These are phyloP conservation scores for Aegilops bicornis DNA, from an alignment of 176 grass and related monocot species.

Conservation along the genomic window DNA sequence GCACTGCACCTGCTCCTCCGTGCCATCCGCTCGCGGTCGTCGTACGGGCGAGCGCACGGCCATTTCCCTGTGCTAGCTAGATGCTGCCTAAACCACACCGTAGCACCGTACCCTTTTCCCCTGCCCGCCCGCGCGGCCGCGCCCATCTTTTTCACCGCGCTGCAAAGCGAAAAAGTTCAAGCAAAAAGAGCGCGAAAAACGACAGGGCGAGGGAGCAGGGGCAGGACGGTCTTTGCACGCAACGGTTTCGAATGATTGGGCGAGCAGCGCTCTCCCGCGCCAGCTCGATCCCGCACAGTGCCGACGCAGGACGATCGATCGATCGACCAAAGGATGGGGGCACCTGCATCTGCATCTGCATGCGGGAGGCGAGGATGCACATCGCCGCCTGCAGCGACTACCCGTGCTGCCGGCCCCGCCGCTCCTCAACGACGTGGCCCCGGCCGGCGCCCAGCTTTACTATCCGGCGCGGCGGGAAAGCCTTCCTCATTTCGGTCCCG, in stretches of 20 bases:
- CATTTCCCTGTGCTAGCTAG: not conserved
- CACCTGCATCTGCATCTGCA: no score
- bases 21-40: not conserved
- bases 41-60: not conserved
- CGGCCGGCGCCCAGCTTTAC: not conserved
- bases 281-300: no score
- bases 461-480: no score
- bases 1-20: not conserved
- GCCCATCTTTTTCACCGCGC: not conserved
- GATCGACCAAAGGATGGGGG: no score
- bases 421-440: no score
- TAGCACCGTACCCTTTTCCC: not conserved
- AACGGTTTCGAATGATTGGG: not conserved
- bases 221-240: not conserved
- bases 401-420: no score
- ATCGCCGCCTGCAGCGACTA: no score
- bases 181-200: not conserved
- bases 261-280: not conserved
- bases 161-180: not conserved
- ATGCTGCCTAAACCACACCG: not conserved
- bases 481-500: not conserved
- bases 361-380: no score
- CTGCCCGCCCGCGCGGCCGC: no score
- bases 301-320: not conserved
- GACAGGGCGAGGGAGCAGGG: not conserved